Evolutionary conservation across 2,329 filamentous ascomycete genomes (phyloP), one percentile per base, ranked within the genome.

Genomic region (Alternaria longipes): DNA sequence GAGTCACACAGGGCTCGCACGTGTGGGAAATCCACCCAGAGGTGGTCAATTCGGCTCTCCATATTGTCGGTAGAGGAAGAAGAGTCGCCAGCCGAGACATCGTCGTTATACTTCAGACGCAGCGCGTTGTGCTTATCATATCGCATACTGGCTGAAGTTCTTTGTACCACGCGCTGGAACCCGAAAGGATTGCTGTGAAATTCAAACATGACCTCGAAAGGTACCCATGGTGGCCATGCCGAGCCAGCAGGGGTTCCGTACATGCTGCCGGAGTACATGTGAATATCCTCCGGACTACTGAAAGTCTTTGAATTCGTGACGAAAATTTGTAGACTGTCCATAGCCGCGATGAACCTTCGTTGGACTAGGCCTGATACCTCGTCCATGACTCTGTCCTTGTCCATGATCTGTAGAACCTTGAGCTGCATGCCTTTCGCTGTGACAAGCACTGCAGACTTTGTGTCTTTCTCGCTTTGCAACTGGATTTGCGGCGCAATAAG

Each of bases 91-190:
- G 87, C 87, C 63, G 90, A 91, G 62, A 99, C 89, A 74, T 97
- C 93, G 67, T 98, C 94, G 64, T 97, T 97, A 80, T 97, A 97
- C 80, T 99, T 99, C 64, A 99, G 84, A 65, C 95, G 93, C 56
- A 99, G 85, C 14, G 93, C 94, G 78, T 99, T 99, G 88, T 94
- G 97, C 80, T 99, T 98, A 83, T 99, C 94, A 78, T 96, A 98
- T 61, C 94, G 89, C 68, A 99, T 84, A 82, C 91, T 94, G 22
- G 94, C 95, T 5, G 94, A 99, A 1, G 95, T 99, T 78, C 96
- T 94, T 77, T 98, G 93, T 11, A 99, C 94, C 30, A 99, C 94
- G 62, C 95, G 89, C 77, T 94, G 94, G 84, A 99, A 99, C n/a
- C 96, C 95, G 73, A 97, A 97, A 0, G 95, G 94, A 77, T 97